Percentiles rank a stretch among this genome's conserved stretches.
These are phyloP conservation scores for Penicillium sp. DNA, from an alignment of 2,329 filamentous ascomycete genomes.

Conservation along the genomic window DNA sequence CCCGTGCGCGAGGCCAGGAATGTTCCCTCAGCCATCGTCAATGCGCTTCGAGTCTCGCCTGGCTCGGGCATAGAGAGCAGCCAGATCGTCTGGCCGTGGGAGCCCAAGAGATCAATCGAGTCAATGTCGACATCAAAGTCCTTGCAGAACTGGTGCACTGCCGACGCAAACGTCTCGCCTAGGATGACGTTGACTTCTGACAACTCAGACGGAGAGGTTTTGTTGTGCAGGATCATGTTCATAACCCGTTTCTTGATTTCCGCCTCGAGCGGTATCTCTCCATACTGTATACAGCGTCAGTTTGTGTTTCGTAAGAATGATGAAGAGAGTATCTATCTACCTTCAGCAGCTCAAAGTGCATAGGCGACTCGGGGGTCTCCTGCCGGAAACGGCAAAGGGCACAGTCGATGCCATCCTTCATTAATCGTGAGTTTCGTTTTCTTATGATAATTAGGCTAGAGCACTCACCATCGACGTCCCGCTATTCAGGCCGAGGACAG, in stretches of 20 bases:
- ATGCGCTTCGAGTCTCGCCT: conserved; percentile 52
- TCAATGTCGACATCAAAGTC: conserved; percentile 48
- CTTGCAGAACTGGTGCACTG: conserved; percentile 56
- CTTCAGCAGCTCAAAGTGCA: conserved; percentile 60
- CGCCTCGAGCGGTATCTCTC: conserved; percentile 58
- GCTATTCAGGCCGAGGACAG: conserved; percentile 59
- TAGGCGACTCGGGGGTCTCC: conserved; percentile 53
- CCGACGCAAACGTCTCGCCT: conserved; percentile 60
- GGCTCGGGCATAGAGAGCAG: conserved; percentile 57
- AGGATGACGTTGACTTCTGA: conserved; percentile 62
- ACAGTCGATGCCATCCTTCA: conserved; percentile 60
- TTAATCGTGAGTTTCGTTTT: not conserved
- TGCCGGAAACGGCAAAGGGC: conserved; percentile 63
- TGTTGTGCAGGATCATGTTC: conserved; percentile 60
- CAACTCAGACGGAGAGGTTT: conserved; percentile 58
- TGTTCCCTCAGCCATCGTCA: conserved; percentile 63
- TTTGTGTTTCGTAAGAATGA: not conserved
- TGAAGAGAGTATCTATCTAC: conserved; percentile 13
- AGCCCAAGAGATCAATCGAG: conserved; percentile 59
- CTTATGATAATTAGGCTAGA: not conserved
- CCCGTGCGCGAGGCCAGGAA: conserved; percentile 60
- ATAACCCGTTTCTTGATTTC: conserved; percentile 61
- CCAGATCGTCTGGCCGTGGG: conserved; percentile 66
- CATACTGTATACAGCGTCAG: conserved; percentile 46
- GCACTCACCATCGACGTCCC: conserved; percentile 54